Evolutionary conservation across 129 eudicot species (phyloP), one percentile per base, ranked within the genome.

Genomic region (Solidago caesia): DNA sequence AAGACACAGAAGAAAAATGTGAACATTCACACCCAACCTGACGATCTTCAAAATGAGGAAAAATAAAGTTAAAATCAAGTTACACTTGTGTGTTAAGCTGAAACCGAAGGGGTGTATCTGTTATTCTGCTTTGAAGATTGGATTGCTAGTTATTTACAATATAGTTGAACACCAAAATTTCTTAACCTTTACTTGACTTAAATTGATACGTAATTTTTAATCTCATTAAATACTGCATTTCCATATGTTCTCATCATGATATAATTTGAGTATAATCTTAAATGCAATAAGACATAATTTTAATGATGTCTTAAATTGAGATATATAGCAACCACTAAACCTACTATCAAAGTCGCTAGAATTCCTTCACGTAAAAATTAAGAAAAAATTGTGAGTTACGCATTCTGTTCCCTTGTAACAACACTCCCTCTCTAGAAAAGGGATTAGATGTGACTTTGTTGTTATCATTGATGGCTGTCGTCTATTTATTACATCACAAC

Each of bases 91-190:
- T 51, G 63, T 49, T 49, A 70, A 52, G 63, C 47, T 39, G 62
- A 70, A 27, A 42, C 63, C 27, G 29, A 10, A 49, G 46, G 33
- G 44, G 29, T 29, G 44, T 39, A 29, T 13, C 48, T 55, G 25
- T 27, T 16, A 55, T 52, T 56, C 4, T 55, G 39, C 8, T 41
- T 42, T 71, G 48, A 44, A 44, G n/a, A 56, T 72, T 39, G 67
- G 76, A 43, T 72, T 57, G 76, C 52, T 41, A 56, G 42, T 66
- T 44, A 71, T 56, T 16, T 72, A 44, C 16, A 26, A 44, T 57
- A 56, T 16, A 42, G 21, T 71, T 4, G 16, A 58, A 57, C 77
- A 72, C 58, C 41, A 6, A 72, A 12, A 21, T 21, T 44, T 27
- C 56, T 70, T 29, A 44, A 43, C 7, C 67, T 72, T 57, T 43